These are phyloP conservation scores for Triadica sebifera DNA, from an alignment of 345 rosid genomes.

Conservation along the genomic window DNA sequence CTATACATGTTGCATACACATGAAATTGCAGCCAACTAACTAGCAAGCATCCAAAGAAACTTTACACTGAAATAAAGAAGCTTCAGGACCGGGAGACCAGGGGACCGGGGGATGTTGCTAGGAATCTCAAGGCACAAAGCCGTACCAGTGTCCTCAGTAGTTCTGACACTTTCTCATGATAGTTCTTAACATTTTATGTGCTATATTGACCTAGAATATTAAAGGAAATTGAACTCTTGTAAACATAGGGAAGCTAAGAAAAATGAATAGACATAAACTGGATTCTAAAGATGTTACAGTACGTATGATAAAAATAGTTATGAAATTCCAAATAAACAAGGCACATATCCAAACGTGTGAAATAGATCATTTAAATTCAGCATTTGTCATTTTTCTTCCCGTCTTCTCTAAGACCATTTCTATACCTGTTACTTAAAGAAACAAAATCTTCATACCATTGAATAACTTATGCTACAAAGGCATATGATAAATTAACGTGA, in stretches of 20 bases:
- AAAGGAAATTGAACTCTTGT: not conserved
- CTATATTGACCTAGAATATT: not conserved
- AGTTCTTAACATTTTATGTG: not conserved
- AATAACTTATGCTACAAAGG: not conserved
- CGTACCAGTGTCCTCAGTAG: not conserved
- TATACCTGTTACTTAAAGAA: not conserved
- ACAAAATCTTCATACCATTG: not conserved
- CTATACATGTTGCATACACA: not conserved
- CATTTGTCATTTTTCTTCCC: not conserved
- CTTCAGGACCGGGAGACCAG: not conserved
- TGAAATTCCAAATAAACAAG: not conserved
- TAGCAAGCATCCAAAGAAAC: not conserved
- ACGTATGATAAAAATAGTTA: not conserved
- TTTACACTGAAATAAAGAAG: not conserved
- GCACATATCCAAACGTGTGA: not conserved
- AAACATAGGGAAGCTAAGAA: not conserved
- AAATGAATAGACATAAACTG: not conserved
- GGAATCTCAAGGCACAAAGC: not conserved
- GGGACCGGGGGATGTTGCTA: not conserved
- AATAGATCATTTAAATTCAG: not conserved
- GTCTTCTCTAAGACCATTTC: not conserved
- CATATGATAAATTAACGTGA: not conserved
- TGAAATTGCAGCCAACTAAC: not conserved
- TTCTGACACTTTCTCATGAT: not conserved
- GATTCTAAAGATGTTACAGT: not conserved